A percentile compares a stretch with the other conserved stretches of the same genome.
Evolutionary conservation across 2,329 filamentous ascomycete genomes (phyloP).

Genomic region (Cladosporium oxysporum): DNA sequence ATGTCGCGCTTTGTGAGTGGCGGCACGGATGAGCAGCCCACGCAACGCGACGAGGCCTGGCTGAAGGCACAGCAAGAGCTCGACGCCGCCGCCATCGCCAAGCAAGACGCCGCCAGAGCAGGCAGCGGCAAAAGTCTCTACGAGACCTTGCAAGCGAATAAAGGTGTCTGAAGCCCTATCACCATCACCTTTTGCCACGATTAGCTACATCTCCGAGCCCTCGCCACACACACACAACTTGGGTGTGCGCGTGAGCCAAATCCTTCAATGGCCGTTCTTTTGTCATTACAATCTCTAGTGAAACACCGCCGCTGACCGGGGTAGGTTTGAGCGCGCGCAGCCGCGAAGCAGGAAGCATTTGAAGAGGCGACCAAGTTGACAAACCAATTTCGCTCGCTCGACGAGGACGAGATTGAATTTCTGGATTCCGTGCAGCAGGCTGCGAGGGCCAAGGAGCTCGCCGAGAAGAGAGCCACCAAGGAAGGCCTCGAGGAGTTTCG

Average conservation of each 20-base stretch:
- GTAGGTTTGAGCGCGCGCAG: slow-evolving; percentile 43
- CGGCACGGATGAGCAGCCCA: slow-evolving; percentile 49
- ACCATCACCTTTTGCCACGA: slow-evolving; percentile 1
- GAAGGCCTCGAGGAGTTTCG: slow-evolving; percentile 62
- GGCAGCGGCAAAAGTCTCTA: slow-evolving; percentile 65
- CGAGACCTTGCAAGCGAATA: slow-evolving; percentile 78
- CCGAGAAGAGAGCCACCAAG: slow-evolving; percentile 58
- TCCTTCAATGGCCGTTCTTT: not conserved
- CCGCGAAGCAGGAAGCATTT: slow-evolving; percentile 79
- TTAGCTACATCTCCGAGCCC: not conserved
- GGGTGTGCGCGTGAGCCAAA: not conserved
- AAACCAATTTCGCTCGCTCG: slow-evolving; percentile 75
- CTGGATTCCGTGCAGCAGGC: slow-evolving; percentile 62
- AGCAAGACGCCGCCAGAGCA: slow-evolving; percentile 53
- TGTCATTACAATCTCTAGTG: slow-evolving; percentile 20
- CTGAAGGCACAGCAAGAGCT: slow-evolving; percentile 65
- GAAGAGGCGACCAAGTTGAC: slow-evolving; percentile 70
- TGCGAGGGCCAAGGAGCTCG: slow-evolving; percentile 57
- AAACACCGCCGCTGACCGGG: slow-evolving; percentile 27
- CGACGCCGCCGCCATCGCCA: slow-evolving; percentile 59
- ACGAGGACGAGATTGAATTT: slow-evolving; percentile 79
- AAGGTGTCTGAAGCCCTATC: slow-evolving; percentile 55
- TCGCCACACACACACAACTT: not conserved
- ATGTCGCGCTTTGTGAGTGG: slow-evolving; percentile 57
- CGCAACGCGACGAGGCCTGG: slow-evolving; percentile 60